A percentile compares a stretch with the other conserved stretches of the same genome.
These are phyloP conservation scores for Musa troglodytarum DNA, from an alignment of 176 grass and related monocot species.

Conservation along the genomic window DNA sequence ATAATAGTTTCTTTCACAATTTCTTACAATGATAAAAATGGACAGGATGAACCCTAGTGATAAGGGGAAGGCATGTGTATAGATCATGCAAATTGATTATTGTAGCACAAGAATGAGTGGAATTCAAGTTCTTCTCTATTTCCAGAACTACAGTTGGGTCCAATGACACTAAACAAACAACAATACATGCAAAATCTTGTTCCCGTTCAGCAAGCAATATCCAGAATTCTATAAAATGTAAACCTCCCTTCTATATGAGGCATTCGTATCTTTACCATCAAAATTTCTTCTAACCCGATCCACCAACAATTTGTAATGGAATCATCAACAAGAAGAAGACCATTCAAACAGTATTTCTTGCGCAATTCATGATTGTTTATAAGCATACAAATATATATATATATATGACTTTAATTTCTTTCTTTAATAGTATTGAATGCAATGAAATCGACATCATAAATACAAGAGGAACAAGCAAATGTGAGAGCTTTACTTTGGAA, in stretches of 20 bases:
- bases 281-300: not conserved
- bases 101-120: too few species aligned
- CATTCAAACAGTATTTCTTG: too few species aligned
- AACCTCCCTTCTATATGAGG: not conserved
- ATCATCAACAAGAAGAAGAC: too few species aligned
- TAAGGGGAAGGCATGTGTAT: not conserved
- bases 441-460: too few species aligned
- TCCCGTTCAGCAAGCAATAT: not conserved
- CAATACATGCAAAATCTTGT: not conserved
- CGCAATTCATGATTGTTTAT: too few species aligned
- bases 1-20: not conserved
- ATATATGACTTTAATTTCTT: too few species aligned
- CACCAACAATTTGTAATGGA: too few species aligned
- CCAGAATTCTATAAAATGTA: not conserved
- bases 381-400: too few species aligned
- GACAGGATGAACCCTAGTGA: not conserved
- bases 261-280: not conserved
- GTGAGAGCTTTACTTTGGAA: conserved; percentile 41
- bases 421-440: too few species aligned
- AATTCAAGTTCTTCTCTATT: too few species aligned
- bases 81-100: too few species aligned
- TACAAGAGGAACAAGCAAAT: not conserved
- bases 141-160: not conserved
- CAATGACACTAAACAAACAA: not conserved
- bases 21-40: not conserved